Evolutionary conservation across 805 yeast species (phyloP), one percentile per base, ranked within the genome.

Genomic region (Nadsonia fulvescens): DNA sequence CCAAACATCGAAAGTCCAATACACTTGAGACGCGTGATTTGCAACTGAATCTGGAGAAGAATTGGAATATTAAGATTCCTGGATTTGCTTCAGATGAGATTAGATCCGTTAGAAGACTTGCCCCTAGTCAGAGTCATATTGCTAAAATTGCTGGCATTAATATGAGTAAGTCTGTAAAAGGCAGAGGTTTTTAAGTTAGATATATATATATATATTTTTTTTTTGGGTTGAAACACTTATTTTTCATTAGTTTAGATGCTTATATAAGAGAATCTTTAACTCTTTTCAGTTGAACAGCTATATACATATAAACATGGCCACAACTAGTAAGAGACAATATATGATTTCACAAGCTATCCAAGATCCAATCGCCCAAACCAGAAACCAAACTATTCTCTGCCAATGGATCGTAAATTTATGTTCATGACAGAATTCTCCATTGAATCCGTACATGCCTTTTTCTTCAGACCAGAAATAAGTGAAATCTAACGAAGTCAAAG

Each of bases 61-160:
- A 83, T 49, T 86, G 94, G 95, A 83, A 86, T 48, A 79, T 89
- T 29, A 68, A 91, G 38, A 66, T 86, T 15, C 96, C 98, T 0
- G 98, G 96, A 4, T 82, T 70, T 49, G 66, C 91, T 7, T 70
- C 81, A 36, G 98, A 86, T 51, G 96, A 83, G 41, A 73, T 86
- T 22, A 61, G 94, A 40, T 48, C 56, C 4, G 51, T 56, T 14
- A 38, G 62, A 10, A 44, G 53, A 25, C 41, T 48, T 30, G 45
- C 43, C 22, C 62, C 62, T 7, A 46, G 59, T 6, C 42, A 38
- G 14, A 30, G 42, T 15, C 56, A 56, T 34, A 44, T 44, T 27
- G 58, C 53, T 34, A 56, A 54, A 37, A 31, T 55, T 12, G 37
- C 42, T n/a, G 54, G 54, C 12, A 45, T 54, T 9, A 38, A 37